Evolutionary conservation across 768 basidiomycete genomes (phyloP).

Genomic region (Lanmaoa pseudosensibilis): DNA sequence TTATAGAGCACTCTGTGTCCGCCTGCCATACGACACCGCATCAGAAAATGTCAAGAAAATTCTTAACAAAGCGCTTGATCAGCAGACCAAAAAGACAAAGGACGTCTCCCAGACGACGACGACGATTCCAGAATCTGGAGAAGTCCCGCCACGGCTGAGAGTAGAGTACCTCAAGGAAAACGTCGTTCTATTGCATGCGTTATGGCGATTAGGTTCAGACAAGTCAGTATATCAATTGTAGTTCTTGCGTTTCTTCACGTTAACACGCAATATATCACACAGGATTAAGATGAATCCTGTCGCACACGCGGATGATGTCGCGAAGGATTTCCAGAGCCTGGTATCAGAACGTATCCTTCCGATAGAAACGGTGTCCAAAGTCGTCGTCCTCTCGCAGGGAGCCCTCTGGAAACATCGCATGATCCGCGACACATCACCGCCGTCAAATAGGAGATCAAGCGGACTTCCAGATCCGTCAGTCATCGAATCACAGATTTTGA

Average conservation of each 20-base stretch:
- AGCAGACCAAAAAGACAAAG: conserved; percentile 48
- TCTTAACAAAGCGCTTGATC: conserved; percentile 64
- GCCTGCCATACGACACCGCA: conserved; percentile 83
- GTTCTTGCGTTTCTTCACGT: background rate
- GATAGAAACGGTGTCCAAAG: conserved; percentile 72
- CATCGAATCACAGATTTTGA: conserved; percentile 65
- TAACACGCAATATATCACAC: conserved; percentile 11
- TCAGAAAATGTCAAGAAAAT: conserved; percentile 80
- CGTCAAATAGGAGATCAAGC: conserved; percentile 28
- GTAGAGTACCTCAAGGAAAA: conserved; percentile 72
- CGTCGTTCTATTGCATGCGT: conserved; percentile 72
- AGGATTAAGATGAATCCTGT: conserved; percentile 46
- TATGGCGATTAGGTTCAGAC: conserved; percentile 58
- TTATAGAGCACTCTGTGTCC: conserved; percentile 87
- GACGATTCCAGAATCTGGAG: conserved; percentile 30
- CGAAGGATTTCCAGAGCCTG: conserved; percentile 57
- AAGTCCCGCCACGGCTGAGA: conserved; percentile 48
- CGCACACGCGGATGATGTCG: conserved; percentile 47
- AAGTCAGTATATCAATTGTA: conserved; percentile 46
- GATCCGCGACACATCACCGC: conserved; percentile 50
- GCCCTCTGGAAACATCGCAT: conserved; percentile 85
- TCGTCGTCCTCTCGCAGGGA: conserved; percentile 72
- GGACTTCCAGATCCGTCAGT: conserved; percentile 30
- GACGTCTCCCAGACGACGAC: conserved; percentile 37
- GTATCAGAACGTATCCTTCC: conserved; percentile 70